Percentiles rank a stretch among this genome's conserved stretches.
These are phyloP conservation scores for Fusarium papillatum DNA, from an alignment of 2,329 filamentous ascomycete genomes.

Conservation along the genomic window DNA sequence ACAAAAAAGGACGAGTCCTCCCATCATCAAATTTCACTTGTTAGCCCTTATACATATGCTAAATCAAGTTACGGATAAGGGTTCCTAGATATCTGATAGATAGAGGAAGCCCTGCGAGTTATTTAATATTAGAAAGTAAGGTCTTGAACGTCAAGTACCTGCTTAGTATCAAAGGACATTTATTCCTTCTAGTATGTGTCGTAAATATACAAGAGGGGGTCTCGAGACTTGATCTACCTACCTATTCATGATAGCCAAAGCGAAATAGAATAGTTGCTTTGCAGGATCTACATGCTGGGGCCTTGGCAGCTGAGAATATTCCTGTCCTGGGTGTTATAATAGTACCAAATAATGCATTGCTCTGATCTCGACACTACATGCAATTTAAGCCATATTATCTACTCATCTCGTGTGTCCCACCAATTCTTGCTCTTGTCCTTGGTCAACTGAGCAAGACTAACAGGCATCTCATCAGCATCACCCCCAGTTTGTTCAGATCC, in stretches of 20 bases:
- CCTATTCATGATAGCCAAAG: too few species aligned
- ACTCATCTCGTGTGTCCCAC: background rate
- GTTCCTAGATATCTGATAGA: background rate
- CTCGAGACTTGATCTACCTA: too few species aligned
- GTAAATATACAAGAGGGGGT: too few species aligned
- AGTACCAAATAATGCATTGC: background rate
- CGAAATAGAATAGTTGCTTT: too few species aligned
- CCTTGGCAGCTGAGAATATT: too few species aligned
- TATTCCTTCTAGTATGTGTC: too few species aligned
- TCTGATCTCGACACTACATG: too few species aligned
- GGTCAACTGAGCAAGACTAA: background rate
- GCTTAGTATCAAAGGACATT: too few species aligned
- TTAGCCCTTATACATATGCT: background rate
- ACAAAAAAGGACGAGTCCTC: background rate
- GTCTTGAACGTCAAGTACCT: background rate
- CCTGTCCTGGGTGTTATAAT: background rate
- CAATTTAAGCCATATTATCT: background rate
- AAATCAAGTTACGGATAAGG: background rate
- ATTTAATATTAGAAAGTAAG: background rate
- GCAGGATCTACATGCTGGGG: too few species aligned
- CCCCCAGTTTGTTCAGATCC: background rate
- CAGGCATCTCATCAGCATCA: background rate
- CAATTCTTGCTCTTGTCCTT: slow-evolving; percentile 6
- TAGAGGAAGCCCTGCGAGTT: background rate
- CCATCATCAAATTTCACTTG: background rate